Base-by-base conservation (phyloP, 2,329 filamentous ascomycete species). In the Macrophomina pseudophaseolina region DNA sequence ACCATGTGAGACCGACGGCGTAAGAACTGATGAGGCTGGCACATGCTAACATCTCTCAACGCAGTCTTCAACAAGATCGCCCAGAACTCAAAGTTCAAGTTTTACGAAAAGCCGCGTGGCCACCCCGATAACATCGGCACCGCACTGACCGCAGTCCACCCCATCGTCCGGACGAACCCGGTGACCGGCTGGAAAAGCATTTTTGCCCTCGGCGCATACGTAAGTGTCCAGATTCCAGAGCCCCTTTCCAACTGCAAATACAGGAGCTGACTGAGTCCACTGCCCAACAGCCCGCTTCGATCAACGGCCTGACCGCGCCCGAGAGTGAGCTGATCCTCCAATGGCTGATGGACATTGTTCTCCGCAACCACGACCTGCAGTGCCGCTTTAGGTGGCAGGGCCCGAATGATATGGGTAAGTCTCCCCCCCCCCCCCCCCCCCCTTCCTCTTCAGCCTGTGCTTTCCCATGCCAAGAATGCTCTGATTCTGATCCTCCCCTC, bases 181-280 rank as follows among this genome's bases (percentile, higher is more conserved):
- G 86, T 89, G 0, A 89, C 87, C 0, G 86, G 87, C 0, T 89
- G 87, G 87, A 88, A 88, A 76, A 67, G 74, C 38, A 75, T 87
- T 9, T 87, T 80, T 64, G 80, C 76, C 3, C 75, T 84, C 12
- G 82, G 82, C 0, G 74, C 54, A 40, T 59, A 44, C 23, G 54
- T 58, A 58, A 14, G 54, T 42, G 18, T 74, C 49, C 62, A 70
- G 12, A 16, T 3, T 3, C 48, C 48, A 40, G 16, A 49, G 46
- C n/a, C 46, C n/a, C 23, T 28, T 40, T 18, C 2, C 1, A 2
- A 7, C 35, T 42, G 9, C 3, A 14, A 42, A n/a, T 8, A 18
- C 23, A 23, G 23, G 2, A 33, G 23, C 6, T 30, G 14, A 49
- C 54, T 58, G n/a, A 58, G 16, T 4, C n/a, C 6, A 1, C 5